Base-by-base conservation (phyloP, 108 stramenopile genomes). In the Conticribra weissflogii region DNA sequence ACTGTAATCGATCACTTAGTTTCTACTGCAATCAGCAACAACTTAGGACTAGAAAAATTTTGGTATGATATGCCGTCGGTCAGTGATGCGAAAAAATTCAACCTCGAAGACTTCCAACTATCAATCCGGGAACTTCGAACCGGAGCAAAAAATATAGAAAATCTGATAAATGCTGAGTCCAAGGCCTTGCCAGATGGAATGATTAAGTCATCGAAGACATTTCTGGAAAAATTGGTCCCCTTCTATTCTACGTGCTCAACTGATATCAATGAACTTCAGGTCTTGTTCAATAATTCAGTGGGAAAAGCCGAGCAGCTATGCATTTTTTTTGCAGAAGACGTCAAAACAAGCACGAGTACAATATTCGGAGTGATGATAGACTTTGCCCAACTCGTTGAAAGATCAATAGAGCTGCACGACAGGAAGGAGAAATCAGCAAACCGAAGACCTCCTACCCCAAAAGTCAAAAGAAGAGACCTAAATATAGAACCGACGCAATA, bases 311-410 rank as follows among this genome's bases (percentile, higher is more conserved):
- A 41, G 14, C 29, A n/a, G 23, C 24, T 78, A 1, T 65, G 68
- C 56, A 41, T 34, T 12, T 78, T 78, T 63, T 78, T 78, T 71
- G 68, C 68, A 23, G 76, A 78, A 59, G 76, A 78, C 24, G 27
- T 23, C 30, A 51, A 65, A 12, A 59, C 76, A 50, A 70, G 64
- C 53, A 55, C 76, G 3, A 58, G 63, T 47, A 69, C 62, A 36
- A 77, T 77, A 33, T 77, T 77, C 58, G 61, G 55, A 9, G 54
- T 63, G 12, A 33, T 77, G 19, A 21, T 77, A 0, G 76, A 77
- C 2, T 69, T 77, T 28, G 55, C 68, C 52, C 66, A 44, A 16
- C 46, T 77, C 3, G 67, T 77, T 17, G 67, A 63, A 19, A 56
- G 32, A 9, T 77, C 76, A 9, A 57, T 61, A 31, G 62, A 69